Evolutionary conservation across 441 rosid genomes (phyloP), one percentile per base, ranked within the genome.

Genomic region (Erysimum cheiri): DNA sequence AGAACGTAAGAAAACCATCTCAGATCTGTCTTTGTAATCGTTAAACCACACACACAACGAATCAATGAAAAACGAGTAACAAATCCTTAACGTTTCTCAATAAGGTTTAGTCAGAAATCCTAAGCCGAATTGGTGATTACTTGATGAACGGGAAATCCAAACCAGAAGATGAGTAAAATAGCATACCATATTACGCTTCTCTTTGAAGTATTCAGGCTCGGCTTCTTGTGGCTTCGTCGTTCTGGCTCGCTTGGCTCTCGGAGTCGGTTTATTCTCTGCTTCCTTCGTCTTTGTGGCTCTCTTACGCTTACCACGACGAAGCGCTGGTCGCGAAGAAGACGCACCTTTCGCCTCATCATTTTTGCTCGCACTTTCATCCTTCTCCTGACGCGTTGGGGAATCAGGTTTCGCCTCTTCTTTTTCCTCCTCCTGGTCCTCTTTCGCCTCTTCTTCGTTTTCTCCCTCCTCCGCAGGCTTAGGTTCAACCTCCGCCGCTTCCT

Each of bases 111-210:
- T 26, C 15, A 60, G 2, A 14, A 13, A 50, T 37, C 29, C 52
- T 1, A 64, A 24, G 12, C 66, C 41, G 10, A 8, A 13, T 35
- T 6, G 43, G 7, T 22, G 12, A 26, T 26, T 26, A 26, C 28
- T 26, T 26, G 28, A 35, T n/a, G 14, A 26, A 15, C 1, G 3
- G 14, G 7, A 39, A 26, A 50, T 17, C 22, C 8, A 50, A 46
- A 15, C 43, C 26, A 43, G 54, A 22, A 39, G 29, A 41, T 33
- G 52, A 49, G 19, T 29, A 17, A 47, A 52, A n/a, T 4, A 6
- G 1, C 10, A 28, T 80, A 93, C 98, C 93, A 93, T 60, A 82
- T 82, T 89, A 5, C 97, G 95, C 80, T 87, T 69, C 17, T 88
- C 96, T 67, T 89, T 85, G 64, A 91, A 83, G 83, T 74, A 91